Conservation (phyloP, 2,329 filamentous ascomycete genomes). For the Bipolaris bicolor region DNA sequence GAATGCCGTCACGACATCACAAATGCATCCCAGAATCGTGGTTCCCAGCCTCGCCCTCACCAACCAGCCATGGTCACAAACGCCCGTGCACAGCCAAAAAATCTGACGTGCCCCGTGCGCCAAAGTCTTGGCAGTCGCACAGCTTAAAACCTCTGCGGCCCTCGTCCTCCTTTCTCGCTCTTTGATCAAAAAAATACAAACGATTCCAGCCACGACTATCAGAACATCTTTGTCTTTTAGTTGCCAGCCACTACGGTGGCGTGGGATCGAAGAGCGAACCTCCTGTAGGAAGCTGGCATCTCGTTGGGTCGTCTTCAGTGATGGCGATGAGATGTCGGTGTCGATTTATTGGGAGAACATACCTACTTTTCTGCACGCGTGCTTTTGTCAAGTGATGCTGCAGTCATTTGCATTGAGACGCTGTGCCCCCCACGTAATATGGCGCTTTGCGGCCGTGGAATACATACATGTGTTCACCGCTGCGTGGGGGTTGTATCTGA, state of each 20-base stretch:
- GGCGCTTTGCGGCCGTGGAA: background rate
- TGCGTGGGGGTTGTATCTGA: background rate
- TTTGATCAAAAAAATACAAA: slow-evolving; percentile 65
- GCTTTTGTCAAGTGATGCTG: background rate
- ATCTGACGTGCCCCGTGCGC: slow-evolving; percentile 1
- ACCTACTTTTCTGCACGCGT: slow-evolving; percentile 29
- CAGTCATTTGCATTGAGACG: background rate
- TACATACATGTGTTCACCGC: background rate
- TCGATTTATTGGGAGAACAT: slow-evolving; percentile 72
- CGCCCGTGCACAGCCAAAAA: slow-evolving; percentile 1
- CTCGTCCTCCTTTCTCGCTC: slow-evolving; percentile 51
- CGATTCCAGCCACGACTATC: slow-evolving; percentile 73
- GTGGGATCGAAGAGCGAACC: slow-evolving; percentile 66
- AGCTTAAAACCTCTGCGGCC: slow-evolving; percentile 33
- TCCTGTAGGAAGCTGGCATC: slow-evolving; percentile 71
- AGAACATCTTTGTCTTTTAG: slow-evolving; percentile 62
- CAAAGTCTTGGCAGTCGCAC: slow-evolving; percentile 11
- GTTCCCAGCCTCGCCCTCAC: background rate
- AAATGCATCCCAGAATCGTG: background rate
- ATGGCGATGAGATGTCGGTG: slow-evolving; percentile 73
- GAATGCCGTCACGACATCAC: background rate
- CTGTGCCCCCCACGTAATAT: background rate
- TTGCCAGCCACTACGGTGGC: slow-evolving; percentile 69
- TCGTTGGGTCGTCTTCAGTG: slow-evolving; percentile 72
- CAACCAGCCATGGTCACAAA: background rate